Evolutionary conservation across 768 basidiomycete genomes (phyloP), one percentile per base, ranked within the genome.

Genomic region (Candolleomyces eurysporus): DNA sequence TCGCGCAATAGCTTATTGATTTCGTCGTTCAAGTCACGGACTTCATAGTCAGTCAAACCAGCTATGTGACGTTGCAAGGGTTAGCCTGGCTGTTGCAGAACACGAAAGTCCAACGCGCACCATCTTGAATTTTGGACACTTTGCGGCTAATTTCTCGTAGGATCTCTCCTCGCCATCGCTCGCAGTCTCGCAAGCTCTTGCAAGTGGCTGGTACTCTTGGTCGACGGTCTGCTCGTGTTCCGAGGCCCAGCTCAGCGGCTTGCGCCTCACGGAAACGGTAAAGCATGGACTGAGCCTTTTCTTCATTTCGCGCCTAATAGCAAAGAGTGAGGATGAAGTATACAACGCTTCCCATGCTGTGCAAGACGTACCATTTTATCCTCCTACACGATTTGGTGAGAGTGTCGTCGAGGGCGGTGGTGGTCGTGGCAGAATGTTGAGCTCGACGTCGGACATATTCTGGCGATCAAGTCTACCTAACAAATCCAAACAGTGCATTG

Each of bases 181-280:
- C 96, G 68, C 94, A 96, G 52, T 98, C 95, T 42, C 93, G 80
- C 67, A 98, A 72, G 68, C 90, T 95, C 74, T 96, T 96, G 72
- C 94, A 96, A 13, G 87, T 84, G 65, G 89, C 90, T 11, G 96
- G 95, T 90, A 98, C 92, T 58, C 91, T 84, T 48, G 95, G 96
- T 43, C 96, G 80, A n/a, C 88, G 85, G 73, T 96, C 96, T 10
- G 77, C 80, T 50, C 92, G 85, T 16, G 91, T 89, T 39, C 91
- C 90, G 22, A 99, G 84, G 42, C 96, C 96, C 67, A 98, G 88
- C 79, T 98, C 96, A 39, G 91, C 91, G 0, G 94, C 95, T 71
- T 99, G 96, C 49, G 93, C 92, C 77, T 98, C 95, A 58, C 96
- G 90, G 77, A 99, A 98, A 61, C 94, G 92, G 72, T 94, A 93